Evolutionary conservation across 169 alveolate genomes (phyloP).

Genomic region (Plasmodium ovale): DNA sequence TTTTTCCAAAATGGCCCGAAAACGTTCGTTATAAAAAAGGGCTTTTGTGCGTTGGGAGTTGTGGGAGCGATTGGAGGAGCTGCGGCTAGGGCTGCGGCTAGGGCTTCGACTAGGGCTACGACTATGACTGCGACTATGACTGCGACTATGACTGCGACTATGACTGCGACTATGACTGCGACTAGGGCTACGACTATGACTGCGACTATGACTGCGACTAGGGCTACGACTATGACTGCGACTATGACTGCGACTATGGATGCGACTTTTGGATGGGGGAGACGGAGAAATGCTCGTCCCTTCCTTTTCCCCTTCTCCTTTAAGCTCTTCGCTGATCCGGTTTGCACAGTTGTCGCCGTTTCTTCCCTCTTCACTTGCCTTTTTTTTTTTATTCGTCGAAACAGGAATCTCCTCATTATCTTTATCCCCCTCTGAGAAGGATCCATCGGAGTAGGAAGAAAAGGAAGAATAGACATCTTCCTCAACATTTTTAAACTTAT

Average conservation of each 20-base stretch:
- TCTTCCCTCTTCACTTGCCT: neutral
- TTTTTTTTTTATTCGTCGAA: neutral
- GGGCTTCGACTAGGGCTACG: neutral
- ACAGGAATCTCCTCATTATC: neutral
- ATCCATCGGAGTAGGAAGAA: conserved; percentile 36
- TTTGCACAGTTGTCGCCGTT: neutral
- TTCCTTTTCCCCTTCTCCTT: neutral
- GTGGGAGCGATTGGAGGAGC: neutral
- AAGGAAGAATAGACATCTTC: conserved; percentile 57
- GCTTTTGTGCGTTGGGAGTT: neutral
- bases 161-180: neutral
- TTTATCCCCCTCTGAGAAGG: neutral
- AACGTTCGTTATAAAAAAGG: conserved; percentile 22
- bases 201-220: no score
- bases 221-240: neutral
- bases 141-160: neutral
- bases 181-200: no score
- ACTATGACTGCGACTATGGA: no score
- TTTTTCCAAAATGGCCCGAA: conserved; percentile 29
- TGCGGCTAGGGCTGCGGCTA: no score
- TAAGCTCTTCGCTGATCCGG: neutral
- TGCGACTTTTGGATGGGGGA: neutral
- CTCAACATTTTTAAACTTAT: conserved; percentile 20
- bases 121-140: neutral
- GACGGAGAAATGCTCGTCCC: neutral